A percentile compares a stretch with the other conserved stretches of the same genome.
These are phyloP conservation scores for Miscanthus sacchariflorus DNA, from an alignment of 202 grass and related monocot genomes.

Conservation along the genomic window DNA sequence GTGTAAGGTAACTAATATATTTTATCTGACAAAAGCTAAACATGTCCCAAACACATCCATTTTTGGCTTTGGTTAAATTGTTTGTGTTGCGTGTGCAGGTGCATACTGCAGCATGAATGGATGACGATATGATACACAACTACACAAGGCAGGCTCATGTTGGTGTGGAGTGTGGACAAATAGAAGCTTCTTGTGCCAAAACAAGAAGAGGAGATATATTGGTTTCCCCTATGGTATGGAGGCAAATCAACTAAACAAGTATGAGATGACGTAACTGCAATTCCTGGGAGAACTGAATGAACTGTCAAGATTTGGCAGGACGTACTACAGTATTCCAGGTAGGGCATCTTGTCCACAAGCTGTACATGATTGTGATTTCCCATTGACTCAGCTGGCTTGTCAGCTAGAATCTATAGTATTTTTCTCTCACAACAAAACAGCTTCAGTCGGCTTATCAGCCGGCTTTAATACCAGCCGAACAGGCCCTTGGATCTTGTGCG, in stretches of 20 bases:
- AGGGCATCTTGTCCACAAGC: neutral
- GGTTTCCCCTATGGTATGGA: neutral
- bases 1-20: neutral
- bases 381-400: neutral
- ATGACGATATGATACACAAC: neutral
- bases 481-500: too few relatives aligned
- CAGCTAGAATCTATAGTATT: too few relatives aligned
- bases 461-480: too few relatives aligned
- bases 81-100: conserved; percentile 2
- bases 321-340: neutral
- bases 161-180: neutral
- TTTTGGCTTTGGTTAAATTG: conserved; percentile 12
- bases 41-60: neutral
- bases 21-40: too few relatives aligned
- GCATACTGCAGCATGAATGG: conserved; percentile 11
- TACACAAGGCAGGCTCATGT: neutral
- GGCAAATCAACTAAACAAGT: neutral
- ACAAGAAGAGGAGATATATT: neutral
- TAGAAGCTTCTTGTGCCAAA: neutral
- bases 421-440: too few relatives aligned
- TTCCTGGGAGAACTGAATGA: neutral
- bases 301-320: neutral
- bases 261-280: neutral
- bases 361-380: neutral
- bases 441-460: too few relatives aligned